Evolutionary conservation across 140 eudicot genomes (phyloP).

Genomic region (Anethum foeniculum): DNA sequence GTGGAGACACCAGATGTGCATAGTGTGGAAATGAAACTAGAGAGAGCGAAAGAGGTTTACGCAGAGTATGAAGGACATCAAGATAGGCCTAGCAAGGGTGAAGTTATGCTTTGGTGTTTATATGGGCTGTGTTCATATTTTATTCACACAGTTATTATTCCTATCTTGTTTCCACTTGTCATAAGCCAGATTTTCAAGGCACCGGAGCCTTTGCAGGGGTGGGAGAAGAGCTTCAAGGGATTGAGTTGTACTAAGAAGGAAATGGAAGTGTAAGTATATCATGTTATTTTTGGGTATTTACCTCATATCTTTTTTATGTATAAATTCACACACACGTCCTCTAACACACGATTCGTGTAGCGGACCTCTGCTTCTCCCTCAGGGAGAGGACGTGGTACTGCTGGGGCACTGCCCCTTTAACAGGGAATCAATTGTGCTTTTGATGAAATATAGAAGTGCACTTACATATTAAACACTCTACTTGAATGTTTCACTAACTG

Average conservation of each 20-base stretch:
- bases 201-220: constrained; percentile 50
- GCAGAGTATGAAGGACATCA: constrained; percentile 41
- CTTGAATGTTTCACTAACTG: background rate
- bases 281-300: background rate
- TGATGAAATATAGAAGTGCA: background rate
- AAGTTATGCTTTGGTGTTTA: constrained; percentile 60
- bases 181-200: constrained; percentile 48
- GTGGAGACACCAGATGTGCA: constrained; percentile 31
- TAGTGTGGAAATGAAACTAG: constrained; percentile 26
- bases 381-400: background rate
- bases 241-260: constrained; percentile 42
- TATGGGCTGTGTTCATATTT: constrained; percentile 71
- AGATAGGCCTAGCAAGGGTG: constrained; percentile 55
- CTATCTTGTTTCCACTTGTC: constrained; percentile 71
- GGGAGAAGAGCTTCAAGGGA: constrained; percentile 45
- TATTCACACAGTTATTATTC: constrained; percentile 66
- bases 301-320: background rate
- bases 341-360: background rate
- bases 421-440: background rate
- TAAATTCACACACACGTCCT: background rate
- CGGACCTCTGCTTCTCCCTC: background rate
- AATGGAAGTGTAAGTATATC: constrained; percentile 49
- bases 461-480: background rate
- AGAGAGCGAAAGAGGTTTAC: constrained; percentile 32
- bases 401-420: background rate